Conservation (phyloP, 495 filamentous ascomycete species). For the Xylaria cubensis region DNA sequence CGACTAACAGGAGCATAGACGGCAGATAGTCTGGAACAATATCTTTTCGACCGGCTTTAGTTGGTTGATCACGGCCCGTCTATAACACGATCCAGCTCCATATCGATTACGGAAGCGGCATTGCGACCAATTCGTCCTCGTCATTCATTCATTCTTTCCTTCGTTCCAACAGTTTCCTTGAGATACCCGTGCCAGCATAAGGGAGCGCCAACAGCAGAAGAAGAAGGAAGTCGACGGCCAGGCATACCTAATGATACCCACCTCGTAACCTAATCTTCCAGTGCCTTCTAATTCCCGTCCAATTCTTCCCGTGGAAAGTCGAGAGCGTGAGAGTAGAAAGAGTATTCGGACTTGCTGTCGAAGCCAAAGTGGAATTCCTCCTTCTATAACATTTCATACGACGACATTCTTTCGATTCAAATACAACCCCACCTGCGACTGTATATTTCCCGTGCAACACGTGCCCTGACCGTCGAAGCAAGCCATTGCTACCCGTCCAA, state of each 20-base stretch:
- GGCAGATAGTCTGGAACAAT: constrained; percentile 1
- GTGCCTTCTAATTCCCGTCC: not conserved
- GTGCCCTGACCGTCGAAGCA: not conserved
- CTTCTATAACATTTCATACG: constrained; percentile 18
- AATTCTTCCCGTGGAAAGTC: not conserved
- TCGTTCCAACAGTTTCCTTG: not conserved
- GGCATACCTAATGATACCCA: constrained; percentile 14
- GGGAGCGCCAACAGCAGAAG: not conserved
- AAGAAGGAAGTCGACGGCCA: constrained; percentile 15
- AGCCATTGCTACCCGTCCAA: constrained; percentile 8
- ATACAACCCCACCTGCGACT: not conserved
- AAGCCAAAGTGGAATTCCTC: not conserved
- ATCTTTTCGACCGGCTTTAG: not conserved
- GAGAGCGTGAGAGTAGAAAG: constrained; percentile 7
- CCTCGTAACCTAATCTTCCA: constrained; percentile 11
- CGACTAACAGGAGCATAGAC: constrained; percentile 17
- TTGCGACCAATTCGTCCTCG: constrained; percentile 1
- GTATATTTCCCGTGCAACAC: constrained; percentile 8
- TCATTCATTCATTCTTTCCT: constrained; percentile 14
- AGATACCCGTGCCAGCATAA: constrained; percentile 7
- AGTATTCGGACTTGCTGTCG: not conserved
- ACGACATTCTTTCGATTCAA: constrained; percentile 20
- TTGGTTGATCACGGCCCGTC: constrained; percentile 4
- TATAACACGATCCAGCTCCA: constrained; percentile 20
- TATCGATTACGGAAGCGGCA: constrained; percentile 16